A percentile compares a stretch with the other conserved stretches of the same genome.
Evolutionary conservation across 169 alveolate species (phyloP).

Genomic region (Cryptosporidium andersoni): DNA sequence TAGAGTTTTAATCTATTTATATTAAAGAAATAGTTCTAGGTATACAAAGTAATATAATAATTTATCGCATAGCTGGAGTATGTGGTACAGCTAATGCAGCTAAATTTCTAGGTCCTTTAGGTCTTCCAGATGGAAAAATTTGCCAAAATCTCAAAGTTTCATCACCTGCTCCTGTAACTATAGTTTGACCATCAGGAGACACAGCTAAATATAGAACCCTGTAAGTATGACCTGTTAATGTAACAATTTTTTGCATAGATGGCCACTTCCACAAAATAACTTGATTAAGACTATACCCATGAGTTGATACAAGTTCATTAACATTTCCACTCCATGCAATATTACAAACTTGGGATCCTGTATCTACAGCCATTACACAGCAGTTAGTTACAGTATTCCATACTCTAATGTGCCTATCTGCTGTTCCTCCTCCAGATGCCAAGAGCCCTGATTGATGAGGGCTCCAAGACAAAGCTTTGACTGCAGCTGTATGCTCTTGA

Average conservation of each 20-base stretch:
- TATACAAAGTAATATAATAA: not conserved
- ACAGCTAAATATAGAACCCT: conserved; percentile 93
- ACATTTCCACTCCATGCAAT: conserved; percentile 90
- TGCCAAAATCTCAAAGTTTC: conserved; percentile 94
- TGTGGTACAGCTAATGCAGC: conserved; percentile 67
- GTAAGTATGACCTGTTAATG: conserved; percentile 89
- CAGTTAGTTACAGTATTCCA: conserved; percentile 91
- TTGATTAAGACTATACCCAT: conserved; percentile 92
- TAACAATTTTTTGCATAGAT: conserved; percentile 82
- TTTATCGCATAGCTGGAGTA: conserved; percentile 66
- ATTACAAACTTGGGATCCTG: conserved; percentile 95
- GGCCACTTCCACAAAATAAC: conserved; percentile 95
- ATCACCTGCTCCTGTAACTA: conserved; percentile 95
- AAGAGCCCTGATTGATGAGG: conserved; percentile 93
- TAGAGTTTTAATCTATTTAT: not conserved
- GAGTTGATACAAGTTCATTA: conserved; percentile 93
- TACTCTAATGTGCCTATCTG: conserved; percentile 94
- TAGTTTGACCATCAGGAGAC: conserved; percentile 93
- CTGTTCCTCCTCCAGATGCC: conserved; percentile 97
- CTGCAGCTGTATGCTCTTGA: conserved; percentile 89
- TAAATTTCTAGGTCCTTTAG: conserved; percentile 67
- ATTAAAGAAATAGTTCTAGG: not conserved
- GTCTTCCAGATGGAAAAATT: conserved; percentile 83
- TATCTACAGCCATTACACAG: conserved; percentile 85
- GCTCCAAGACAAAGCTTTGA: conserved; percentile 95